Evolutionary conservation across 1,284 basidiomycete genomes (phyloP), one percentile per base, ranked within the genome.

Genomic region (Uromyces viciae-fabae): DNA sequence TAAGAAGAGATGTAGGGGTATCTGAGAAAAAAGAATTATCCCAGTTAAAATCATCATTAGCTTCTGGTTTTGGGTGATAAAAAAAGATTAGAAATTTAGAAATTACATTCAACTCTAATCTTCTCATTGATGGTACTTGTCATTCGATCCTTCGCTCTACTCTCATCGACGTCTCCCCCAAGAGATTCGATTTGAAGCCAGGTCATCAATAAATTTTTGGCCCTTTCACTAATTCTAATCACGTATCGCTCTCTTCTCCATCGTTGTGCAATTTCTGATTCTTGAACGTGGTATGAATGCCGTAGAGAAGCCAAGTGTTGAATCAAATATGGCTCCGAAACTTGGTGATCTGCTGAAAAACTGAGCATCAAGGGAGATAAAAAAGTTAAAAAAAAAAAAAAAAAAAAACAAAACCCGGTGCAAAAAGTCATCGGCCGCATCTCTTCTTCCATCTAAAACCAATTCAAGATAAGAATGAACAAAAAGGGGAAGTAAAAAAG

Each of bases 381-480:
- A n/a, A n/a, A n/a, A 38, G 36, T 38, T 42, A 42, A 22, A 64
- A 46, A 17, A 19, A n/a, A 33, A 9, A 62, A 75, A 14, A 60
- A 56, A 42, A n/a, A 17, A 19, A 3, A 58, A 58, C 28, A n/a
- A 74, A 49, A 74, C 42, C 60, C 40, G 75, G 33, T 54, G 43
- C 52, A 81, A n/a, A 52, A 28, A 75, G 60, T 87, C 91, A 81
- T 84, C 93, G 93, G 94, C 58, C 82, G 94, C 93, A 83, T 94
- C 92, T 83, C 93, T 92, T 86, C 93, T 94, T 3, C 94, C 94
- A 82, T 92, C 91, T 84, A 95, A 91, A 76, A 98, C 91, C 69
- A 99, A 89, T 86, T 98, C 95, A 46, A 99, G 89, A 86, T 96
- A 98, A 84, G 97, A 97, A 87, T 99, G 95, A 58, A 93, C 94